Evolutionary conservation across 2,329 filamentous ascomycete species (phyloP).

Genomic region (Ilyonectria mors-panacis): DNA sequence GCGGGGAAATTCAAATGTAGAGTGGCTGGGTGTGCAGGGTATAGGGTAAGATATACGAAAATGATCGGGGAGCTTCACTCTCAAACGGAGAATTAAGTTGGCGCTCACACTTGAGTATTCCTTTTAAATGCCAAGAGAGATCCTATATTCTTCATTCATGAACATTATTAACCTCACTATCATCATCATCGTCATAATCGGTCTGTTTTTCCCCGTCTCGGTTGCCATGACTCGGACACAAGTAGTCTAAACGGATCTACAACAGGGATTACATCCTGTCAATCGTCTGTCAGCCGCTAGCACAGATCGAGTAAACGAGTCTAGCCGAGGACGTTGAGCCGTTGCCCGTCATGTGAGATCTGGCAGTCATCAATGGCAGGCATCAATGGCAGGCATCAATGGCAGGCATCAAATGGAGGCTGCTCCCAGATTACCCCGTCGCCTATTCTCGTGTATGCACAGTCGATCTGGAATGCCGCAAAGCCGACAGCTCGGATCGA

Average conservation of each 20-base stretch:
- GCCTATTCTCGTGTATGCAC: background rate
- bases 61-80: background rate
- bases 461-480: background rate
- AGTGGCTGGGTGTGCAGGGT: background rate
- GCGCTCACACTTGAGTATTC: background rate
- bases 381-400: too few relatives aligned
- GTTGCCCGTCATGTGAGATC: constrained; percentile 1
- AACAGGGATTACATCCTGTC: background rate
- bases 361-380: background rate
- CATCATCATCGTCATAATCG: background rate
- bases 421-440: too few relatives aligned
- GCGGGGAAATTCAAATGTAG: background rate
- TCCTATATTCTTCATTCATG: background rate
- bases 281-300: background rate
- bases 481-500: background rate
- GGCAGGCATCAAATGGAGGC: too few relatives aligned
- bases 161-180: background rate
- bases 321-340: background rate
- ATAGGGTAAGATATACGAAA: background rate
- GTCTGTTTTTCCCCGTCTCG: background rate
- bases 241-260: constrained; percentile 2
- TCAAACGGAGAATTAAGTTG: background rate
- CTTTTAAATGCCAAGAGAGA: fast-evolving
- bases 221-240: background rate
- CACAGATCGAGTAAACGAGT: background rate